Base-by-base conservation (phyloP, 108 stramenopile species). In the Seminavis robusta region DNA sequence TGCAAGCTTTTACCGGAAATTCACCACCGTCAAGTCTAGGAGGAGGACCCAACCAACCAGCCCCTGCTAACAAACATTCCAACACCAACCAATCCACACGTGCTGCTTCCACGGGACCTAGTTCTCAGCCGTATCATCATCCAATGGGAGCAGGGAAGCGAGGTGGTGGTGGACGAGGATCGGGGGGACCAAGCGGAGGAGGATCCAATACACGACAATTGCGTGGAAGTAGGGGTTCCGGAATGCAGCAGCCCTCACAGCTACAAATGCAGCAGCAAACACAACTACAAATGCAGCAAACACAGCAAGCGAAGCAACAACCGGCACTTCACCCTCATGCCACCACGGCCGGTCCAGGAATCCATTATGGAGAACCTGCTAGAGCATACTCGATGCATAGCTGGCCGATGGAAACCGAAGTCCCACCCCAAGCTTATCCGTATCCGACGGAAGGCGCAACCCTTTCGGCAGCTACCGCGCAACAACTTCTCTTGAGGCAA, bases 401-500 rank as follows among this genome's bases (percentile, higher is more conserved):
- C 56, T n/a, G n/a, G n/a, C n/a, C n/a, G n/a, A n/a, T n/a, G n/a
- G n/a, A n/a, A n/a, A n/a, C 26, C 11, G 27, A 42, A 27, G 17
- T 58, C 26, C 31, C 55, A 13, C 24, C 55, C 37, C 30, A 49
- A 25, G 11, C 56, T 66, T 31, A 48, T 47, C 19, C 45, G 51
- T 24, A 34, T 47, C 52, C 34, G 28, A 37, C 68, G 57, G 48
- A 52, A 42, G 38, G 42, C 15, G 39, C 36, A 23, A n/a, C n/a
- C n/a, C 28, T 49, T 9, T 32, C 65, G 55, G 29, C 65, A 61
- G 41, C 69, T 65, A 42, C 47, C 65, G 23, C 39, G 51, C n/a
- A 56, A 26, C 64, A 65, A 5, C 11, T 40, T 23, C 33, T 47
- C 37, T 33, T 80, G 8, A 73, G 70, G 31, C 67, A 73, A 39